These are phyloP conservation scores for Puccinia polysora DNA, from an alignment of 1,284 basidiomycete genomes.

Conservation along the genomic window DNA sequence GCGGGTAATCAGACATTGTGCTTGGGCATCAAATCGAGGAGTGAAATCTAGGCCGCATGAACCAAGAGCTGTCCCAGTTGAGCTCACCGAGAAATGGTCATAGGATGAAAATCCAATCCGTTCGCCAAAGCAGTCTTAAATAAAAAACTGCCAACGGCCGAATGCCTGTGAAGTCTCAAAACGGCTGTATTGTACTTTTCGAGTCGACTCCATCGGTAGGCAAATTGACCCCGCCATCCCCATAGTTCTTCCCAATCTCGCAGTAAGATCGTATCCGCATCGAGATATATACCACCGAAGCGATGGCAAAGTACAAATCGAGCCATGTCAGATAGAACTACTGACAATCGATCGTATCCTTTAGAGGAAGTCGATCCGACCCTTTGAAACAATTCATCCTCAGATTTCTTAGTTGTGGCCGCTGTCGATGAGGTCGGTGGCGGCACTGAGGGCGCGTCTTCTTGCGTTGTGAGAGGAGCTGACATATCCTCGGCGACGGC, in stretches of 20 bases:
- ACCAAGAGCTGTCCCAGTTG: too few relatives aligned
- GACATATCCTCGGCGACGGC: conserved; percentile 44
- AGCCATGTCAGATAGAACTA: conserved; percentile 80
- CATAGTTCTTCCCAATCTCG: conserved; percentile 89
- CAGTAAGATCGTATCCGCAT: conserved; percentile 77
- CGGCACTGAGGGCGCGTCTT: conserved; percentile 34
- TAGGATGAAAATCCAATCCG: conserved; percentile 77
- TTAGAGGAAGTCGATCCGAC: conserved; percentile 70
- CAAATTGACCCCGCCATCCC: conserved; percentile 80
- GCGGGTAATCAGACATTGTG: not conserved
- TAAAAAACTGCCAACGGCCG: conserved; percentile 72
- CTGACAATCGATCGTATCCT: conserved; percentile 72
- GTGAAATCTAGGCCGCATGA: too few relatives aligned
- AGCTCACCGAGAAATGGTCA: conserved; percentile 62
- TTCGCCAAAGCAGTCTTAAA: conserved; percentile 80
- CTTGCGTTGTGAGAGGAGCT: conserved; percentile 47
- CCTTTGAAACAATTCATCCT: conserved; percentile 65
- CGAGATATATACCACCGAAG: conserved; percentile 78
- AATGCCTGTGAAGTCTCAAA: conserved; percentile 72
- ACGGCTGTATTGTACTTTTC: conserved; percentile 82
- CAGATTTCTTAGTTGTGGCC: conserved; percentile 51
- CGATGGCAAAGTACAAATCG: conserved; percentile 78
- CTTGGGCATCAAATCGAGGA: not conserved
- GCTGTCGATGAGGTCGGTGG: conserved; percentile 27
- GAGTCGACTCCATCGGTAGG: conserved; percentile 75